These are phyloP conservation scores for Phylloporus rhodoxanthus DNA, from an alignment of 768 basidiomycete genomes.

Conservation along the genomic window DNA sequence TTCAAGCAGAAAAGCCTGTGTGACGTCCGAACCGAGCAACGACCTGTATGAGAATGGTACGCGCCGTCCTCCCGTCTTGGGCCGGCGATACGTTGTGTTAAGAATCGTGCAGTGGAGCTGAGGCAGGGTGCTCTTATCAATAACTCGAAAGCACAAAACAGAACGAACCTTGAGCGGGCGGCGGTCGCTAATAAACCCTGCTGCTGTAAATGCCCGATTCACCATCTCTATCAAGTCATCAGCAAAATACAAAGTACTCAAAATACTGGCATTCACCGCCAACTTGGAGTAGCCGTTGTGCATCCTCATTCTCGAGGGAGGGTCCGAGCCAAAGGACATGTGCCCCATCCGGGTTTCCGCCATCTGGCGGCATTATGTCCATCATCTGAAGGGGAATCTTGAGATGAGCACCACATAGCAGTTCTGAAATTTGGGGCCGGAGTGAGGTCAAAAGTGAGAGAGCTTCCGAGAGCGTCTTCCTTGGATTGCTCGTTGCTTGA, in stretches of 20 bases:
- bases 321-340: slow-evolving; percentile 58
- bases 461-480: slow-evolving; percentile 35
- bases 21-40: slow-evolving; percentile 28
- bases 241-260: not conserved
- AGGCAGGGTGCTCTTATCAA: not conserved
- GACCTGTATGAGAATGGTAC: slow-evolving; percentile 39
- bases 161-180: slow-evolving; percentile 46
- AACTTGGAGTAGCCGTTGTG: slow-evolving; percentile 27
- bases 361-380: slow-evolving; percentile 43
- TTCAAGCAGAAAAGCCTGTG: slow-evolving; percentile 5
- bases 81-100: slow-evolving; percentile 43
- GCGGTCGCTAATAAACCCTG: slow-evolving; percentile 41
- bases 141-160: not conserved
- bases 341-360: slow-evolving; percentile 35
- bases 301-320: slow-evolving; percentile 27
- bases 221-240: slow-evolving; percentile 35
- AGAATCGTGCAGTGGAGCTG: slow-evolving; percentile 48
- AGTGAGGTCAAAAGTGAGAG: slow-evolving; percentile 38
- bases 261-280: slow-evolving; percentile 28
- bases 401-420: slow-evolving; percentile 33
- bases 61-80: slow-evolving; percentile 23
- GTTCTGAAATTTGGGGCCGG: slow-evolving; percentile 36
- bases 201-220: slow-evolving; percentile 34
- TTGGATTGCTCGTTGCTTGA: not conserved
- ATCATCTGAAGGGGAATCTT: slow-evolving; percentile 42